These are phyloP conservation scores for Candida mesenterica DNA, from an alignment of 1,139 yeast genomes.

Conservation along the genomic window DNA sequence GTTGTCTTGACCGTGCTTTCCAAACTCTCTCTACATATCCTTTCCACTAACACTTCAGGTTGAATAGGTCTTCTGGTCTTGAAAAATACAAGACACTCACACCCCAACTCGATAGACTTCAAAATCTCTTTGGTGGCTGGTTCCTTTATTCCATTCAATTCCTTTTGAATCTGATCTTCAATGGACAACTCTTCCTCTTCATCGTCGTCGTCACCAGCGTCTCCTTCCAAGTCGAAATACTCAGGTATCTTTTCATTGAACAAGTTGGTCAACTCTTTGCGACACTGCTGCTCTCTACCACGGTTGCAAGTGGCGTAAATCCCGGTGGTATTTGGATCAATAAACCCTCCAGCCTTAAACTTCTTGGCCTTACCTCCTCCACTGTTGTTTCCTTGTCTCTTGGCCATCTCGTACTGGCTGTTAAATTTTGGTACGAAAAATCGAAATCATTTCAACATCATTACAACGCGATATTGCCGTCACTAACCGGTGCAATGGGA, in stretches of 20 bases:
- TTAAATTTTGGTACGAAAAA: slow-evolving; percentile 1
- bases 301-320: slow-evolving; percentile 83
- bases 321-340: slow-evolving; percentile 83
- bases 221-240: slow-evolving; percentile 42
- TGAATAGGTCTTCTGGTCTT: slow-evolving; percentile 75
- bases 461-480: neutral
- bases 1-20: slow-evolving; percentile 55
- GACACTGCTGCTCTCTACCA: slow-evolving; percentile 72
- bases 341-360: slow-evolving; percentile 48
- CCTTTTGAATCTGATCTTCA: slow-evolving; percentile 74
- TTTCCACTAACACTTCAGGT: slow-evolving; percentile 68
- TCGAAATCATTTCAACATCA: neutral
- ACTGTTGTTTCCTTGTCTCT: slow-evolving; percentile 24
- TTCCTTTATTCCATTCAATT: slow-evolving; percentile 57
- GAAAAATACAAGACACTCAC: slow-evolving; percentile 84
- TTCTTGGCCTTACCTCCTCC: slow-evolving; percentile 32
- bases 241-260: slow-evolving; percentile 56
- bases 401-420: slow-evolving; percentile 27
- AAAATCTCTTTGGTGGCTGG: slow-evolving; percentile 45
- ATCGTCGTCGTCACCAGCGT: slow-evolving; percentile 29
- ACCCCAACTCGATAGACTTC: slow-evolving; percentile 65
- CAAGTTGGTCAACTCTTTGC: slow-evolving; percentile 65
- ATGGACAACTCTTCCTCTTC: slow-evolving; percentile 50
- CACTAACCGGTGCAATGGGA: neutral
- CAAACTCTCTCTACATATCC: slow-evolving; percentile 59